A percentile compares a stretch with the other conserved stretches of the same genome.
Conservation (phyloP, 306 rosid species). For the Castanea sativa region DNA sequence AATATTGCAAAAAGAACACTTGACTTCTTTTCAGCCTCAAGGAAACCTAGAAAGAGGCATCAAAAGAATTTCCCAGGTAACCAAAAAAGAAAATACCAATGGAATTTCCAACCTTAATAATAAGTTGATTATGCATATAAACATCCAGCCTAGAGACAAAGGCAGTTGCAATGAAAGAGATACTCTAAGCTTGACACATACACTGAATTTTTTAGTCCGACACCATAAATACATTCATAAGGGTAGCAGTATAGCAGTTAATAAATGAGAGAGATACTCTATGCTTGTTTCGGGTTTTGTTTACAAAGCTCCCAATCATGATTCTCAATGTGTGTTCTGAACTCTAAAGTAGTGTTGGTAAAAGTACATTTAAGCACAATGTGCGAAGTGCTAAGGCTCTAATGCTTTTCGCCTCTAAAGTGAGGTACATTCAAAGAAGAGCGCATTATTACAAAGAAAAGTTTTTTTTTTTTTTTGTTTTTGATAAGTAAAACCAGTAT, state of each 20-base stretch:
- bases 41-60: slow-evolving; percentile 40
- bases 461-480: too few species aligned
- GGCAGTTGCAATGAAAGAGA: not conserved
- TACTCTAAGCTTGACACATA: not conserved
- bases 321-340: not conserved
- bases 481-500: too few species aligned
- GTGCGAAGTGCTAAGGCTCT: too few species aligned
- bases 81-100: not conserved
- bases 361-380: too few species aligned
- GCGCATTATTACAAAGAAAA: too few species aligned
- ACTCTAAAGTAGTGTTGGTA: not conserved
- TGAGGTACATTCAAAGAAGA: too few species aligned
- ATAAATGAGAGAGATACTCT: too few species aligned
- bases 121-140: not conserved
- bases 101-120: not conserved
- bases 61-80: slow-evolving; percentile 17
- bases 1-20: slow-evolving; percentile 61
- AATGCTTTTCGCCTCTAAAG: too few species aligned
- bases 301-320: not conserved
- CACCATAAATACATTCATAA: not conserved
- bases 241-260: too few species aligned
- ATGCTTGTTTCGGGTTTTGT: not conserved
- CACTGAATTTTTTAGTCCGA: not conserved
- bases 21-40: slow-evolving; percentile 46
- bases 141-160: not conserved